Percentiles rank a stretch among this genome's conserved stretches.
phyloP scores from a whole-genome alignment of 2,329 filamentous ascomycete genomes.

The Aureobasidium sp. region DNA sequence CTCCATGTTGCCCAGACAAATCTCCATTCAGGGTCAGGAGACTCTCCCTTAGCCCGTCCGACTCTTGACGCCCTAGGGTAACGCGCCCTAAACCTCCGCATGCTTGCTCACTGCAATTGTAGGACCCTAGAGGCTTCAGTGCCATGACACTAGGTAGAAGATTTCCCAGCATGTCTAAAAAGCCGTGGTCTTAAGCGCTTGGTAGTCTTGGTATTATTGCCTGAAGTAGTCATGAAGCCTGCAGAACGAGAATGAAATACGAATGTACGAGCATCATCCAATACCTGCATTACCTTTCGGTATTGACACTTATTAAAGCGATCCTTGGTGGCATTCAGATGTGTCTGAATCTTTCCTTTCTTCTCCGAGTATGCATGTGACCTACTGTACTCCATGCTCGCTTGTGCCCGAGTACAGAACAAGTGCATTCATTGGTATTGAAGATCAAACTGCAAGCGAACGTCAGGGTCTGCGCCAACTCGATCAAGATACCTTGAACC shows the following conservation, averaged over 20 bases:
- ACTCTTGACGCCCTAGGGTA: neutral
- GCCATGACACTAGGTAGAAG: neutral
- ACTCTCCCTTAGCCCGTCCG: neutral
- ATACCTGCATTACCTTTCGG: neutral
- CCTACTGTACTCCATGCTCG: neutral
- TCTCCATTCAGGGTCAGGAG: neutral
- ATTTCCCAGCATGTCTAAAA: too few species aligned
- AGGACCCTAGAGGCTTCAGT: neutral
- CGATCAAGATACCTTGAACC: neutral
- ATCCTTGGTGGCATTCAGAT: neutral
- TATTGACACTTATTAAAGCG: neutral
- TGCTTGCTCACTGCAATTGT: neutral
- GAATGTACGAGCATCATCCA: slow-evolving; percentile 1
- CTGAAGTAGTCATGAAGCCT: neutral
- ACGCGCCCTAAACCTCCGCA: slow-evolving; percentile 1
- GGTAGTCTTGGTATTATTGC: slow-evolving; percentile 1
- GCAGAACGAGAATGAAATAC: slow-evolving; percentile 6
- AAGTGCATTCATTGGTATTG: slow-evolving; percentile 3
- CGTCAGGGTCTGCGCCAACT: neutral
- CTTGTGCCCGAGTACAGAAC: slow-evolving; percentile 1
- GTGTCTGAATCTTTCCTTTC: neutral
- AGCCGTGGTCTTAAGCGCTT: neutral
- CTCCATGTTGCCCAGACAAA: neutral
- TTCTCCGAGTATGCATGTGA: neutral
- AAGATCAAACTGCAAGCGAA: neutral